A percentile compares a stretch with the other conserved stretches of the same genome.
Evolutionary conservation across 805 yeast genomes (phyloP).

Genomic region (Spathaspora arborariae): DNA sequence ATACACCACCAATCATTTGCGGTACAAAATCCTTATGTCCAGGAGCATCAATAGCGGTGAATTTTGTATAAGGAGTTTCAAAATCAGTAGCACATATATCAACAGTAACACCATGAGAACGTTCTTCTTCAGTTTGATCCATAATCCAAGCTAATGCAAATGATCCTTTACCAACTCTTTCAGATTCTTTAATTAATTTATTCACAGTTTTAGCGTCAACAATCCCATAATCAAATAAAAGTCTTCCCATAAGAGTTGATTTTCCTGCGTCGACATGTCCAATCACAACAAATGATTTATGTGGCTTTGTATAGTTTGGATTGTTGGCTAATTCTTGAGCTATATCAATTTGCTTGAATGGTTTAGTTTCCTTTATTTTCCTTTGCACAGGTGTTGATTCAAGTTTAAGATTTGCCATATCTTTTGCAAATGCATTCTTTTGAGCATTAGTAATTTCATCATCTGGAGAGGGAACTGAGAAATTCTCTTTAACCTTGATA

Average conservation of each 20-base stretch:
- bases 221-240: conserved; percentile 62
- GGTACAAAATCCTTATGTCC: conserved; percentile 84
- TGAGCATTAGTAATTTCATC: conserved; percentile 65
- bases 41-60: conserved; percentile 79
- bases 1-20: conserved; percentile 79
- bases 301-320: conserved; percentile 42
- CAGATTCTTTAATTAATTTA: conserved; percentile 61
- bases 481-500: conserved; percentile 48
- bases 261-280: conserved; percentile 89
- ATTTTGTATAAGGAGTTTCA: conserved; percentile 50
- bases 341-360: conserved; percentile 43
- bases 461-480: conserved; percentile 77
- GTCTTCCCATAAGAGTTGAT: conserved; percentile 73
- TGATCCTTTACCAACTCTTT: conserved; percentile 66
- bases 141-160: conserved; percentile 84
- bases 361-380: conserved; percentile 27
- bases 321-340: conserved; percentile 32
- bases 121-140: conserved; percentile 77
- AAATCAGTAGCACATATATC: conserved; percentile 70
- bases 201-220: conserved; percentile 63
- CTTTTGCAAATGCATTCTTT: conserved; percentile 35
- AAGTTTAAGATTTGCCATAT: conserved; percentile 25
- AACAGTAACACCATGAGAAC: conserved; percentile 73
- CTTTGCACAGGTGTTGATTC: background rate
- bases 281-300: conserved; percentile 69